phyloP scores from a whole-genome alignment of 768 basidiomycete species.

The Lactarius psammicola region DNA sequence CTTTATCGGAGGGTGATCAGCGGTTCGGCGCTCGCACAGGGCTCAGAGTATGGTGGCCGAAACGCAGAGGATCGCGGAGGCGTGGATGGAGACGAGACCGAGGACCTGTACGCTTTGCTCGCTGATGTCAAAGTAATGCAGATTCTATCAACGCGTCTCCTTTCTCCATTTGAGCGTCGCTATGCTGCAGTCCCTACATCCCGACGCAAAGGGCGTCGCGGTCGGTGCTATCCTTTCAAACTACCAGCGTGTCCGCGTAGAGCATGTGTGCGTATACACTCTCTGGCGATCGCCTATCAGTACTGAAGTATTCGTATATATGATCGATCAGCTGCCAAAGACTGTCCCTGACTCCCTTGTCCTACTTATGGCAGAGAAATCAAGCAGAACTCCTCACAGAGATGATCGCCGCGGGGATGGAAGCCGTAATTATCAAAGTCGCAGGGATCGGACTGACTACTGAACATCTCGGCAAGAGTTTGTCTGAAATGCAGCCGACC shows the following conservation, averaged over 20 bases:
- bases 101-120: conserved; percentile 81
- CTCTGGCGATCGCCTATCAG: background rate
- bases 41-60: conserved; percentile 81
- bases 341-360: conserved; percentile 73
- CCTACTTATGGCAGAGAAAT: conserved; percentile 92
- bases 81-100: conserved; percentile 87
- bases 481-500: conserved; percentile 71
- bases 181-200: conserved; percentile 59
- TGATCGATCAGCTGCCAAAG: conserved; percentile 74
- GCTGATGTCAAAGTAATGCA: conserved; percentile 65
- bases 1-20: conserved; percentile 78
- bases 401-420: conserved; percentile 80
- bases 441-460: conserved; percentile 87
- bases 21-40: conserved; percentile 78
- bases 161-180: conserved; percentile 10
- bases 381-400: conserved; percentile 82
- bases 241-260: conserved; percentile 94
- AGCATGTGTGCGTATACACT: conserved; percentile 79
- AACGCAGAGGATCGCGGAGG: conserved; percentile 46
- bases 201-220: conserved; percentile 81
- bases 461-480: conserved; percentile 73
- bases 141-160: conserved; percentile 2
- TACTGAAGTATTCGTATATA: background rate
- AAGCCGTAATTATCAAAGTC: conserved; percentile 88
- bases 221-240: conserved; percentile 97